These are phyloP conservation scores for Xylaria curta DNA, from an alignment of 495 filamentous ascomycete genomes.

Conservation along the genomic window DNA sequence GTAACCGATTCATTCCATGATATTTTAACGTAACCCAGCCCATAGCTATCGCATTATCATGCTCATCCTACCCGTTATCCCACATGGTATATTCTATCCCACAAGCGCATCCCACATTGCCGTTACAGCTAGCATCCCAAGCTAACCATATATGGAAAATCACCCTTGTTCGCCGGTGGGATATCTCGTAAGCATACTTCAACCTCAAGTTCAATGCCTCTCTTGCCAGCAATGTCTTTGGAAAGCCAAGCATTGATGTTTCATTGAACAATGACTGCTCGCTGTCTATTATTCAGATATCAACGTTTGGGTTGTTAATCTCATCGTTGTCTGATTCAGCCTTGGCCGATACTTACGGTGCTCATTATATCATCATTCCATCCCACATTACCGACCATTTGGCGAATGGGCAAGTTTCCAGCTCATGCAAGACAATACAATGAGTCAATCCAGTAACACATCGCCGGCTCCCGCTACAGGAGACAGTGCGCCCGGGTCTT, in stretches of 20 bases:
- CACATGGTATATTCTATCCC: neutral
- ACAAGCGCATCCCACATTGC: conserved; percentile 19
- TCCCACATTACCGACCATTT: conserved; percentile 16
- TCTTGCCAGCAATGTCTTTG: neutral
- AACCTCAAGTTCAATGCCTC: neutral
- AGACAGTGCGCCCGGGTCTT: neutral
- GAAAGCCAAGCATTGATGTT: neutral
- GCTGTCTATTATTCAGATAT: neutral
- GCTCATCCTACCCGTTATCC: neutral
- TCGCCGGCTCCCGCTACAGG: neutral
- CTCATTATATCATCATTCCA: neutral
- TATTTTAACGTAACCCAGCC: neutral
- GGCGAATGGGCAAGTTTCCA: neutral
- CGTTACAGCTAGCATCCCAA: neutral
- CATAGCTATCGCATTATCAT: neutral
- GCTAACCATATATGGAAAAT: conserved; percentile 4
- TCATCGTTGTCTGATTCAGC: neutral
- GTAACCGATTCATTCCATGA: no score
- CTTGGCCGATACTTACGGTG: neutral
- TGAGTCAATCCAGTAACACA: neutral
- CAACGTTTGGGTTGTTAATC: neutral
- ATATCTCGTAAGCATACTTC: conserved; percentile 17
- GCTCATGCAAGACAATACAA: neutral
- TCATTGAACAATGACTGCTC: neutral
- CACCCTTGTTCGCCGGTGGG: neutral